These are phyloP conservation scores for Leptomonas pyrrhocoris DNA, from an alignment of 208 protist genomes.

Conservation along the genomic window DNA sequence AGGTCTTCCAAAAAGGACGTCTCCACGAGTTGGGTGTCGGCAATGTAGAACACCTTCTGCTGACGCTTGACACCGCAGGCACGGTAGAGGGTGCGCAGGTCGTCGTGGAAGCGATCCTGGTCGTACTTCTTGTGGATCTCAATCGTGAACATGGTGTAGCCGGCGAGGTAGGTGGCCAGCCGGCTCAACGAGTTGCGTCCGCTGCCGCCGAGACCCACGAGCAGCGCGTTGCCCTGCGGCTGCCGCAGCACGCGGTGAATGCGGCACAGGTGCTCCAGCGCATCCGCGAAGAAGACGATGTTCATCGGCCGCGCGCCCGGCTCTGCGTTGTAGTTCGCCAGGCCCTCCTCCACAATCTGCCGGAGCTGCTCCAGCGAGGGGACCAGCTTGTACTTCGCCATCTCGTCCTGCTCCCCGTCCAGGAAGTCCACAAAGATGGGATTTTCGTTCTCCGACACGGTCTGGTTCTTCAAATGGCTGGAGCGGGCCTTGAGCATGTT, in stretches of 20 bases:
- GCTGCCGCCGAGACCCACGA: slow-evolving; percentile 98
- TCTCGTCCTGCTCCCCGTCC: slow-evolving; percentile 92
- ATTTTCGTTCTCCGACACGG: slow-evolving; percentile 73
- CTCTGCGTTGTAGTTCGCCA: slow-evolving; percentile 95
- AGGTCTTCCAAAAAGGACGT: slow-evolving; percentile 97
- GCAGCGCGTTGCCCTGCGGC: slow-evolving; percentile 96
- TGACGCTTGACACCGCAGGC: slow-evolving; percentile 94
- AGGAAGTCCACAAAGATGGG: slow-evolving; percentile 96
- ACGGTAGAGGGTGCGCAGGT: slow-evolving; percentile 96
- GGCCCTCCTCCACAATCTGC: slow-evolving; percentile 91
- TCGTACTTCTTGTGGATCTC: slow-evolving; percentile 97
- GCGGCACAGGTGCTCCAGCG: slow-evolving; percentile 96
- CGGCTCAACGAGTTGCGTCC: slow-evolving; percentile 96
- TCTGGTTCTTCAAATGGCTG: slow-evolving; percentile 44
- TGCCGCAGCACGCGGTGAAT: slow-evolving; percentile 97
- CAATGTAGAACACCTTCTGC: slow-evolving; percentile 98
- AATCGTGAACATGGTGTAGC: slow-evolving; percentile 96
- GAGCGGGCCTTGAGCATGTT: slow-evolving; percentile 87
- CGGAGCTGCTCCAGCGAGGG: slow-evolving; percentile 89
- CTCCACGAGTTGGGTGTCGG: slow-evolving; percentile 97
- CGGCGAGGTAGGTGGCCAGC: slow-evolving; percentile 96
- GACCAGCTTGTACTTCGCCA: slow-evolving; percentile 95
- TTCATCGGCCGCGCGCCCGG: slow-evolving; percentile 92
- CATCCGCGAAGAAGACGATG: slow-evolving; percentile 98
- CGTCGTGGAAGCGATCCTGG: slow-evolving; percentile 96